A percentile compares a stretch with the other conserved stretches of the same genome.
Evolutionary conservation across 2,329 filamentous ascomycete genomes (phyloP).

Genomic region (Thermochaetoides dissita): DNA sequence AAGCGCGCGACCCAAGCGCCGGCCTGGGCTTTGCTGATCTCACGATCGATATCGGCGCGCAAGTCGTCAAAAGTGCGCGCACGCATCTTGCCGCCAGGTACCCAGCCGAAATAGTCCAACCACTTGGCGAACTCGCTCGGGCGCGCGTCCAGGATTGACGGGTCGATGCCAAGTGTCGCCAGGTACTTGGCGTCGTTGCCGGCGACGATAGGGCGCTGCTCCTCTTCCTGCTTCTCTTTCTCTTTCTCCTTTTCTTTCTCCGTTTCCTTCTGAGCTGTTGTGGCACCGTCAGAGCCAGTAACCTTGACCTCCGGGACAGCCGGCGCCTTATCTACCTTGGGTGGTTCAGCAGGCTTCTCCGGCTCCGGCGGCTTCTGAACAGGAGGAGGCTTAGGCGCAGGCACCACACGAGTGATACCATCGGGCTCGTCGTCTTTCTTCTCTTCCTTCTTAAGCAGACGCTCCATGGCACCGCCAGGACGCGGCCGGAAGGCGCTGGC

Average conservation of each 20-base stretch:
- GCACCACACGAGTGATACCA: conserved; percentile 79
- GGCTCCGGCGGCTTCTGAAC: conserved; percentile 23
- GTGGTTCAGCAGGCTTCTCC: conserved; percentile 20
- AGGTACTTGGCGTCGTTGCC: conserved; percentile 71
- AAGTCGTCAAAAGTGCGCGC: conserved; percentile 65
- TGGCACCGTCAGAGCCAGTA: conserved; percentile 30
- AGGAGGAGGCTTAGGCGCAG: conserved; percentile 42
- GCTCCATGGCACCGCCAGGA: conserved; percentile 73
- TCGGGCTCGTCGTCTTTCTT: conserved; percentile 58
- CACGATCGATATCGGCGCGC: conserved; percentile 69
- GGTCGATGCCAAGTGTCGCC: conserved; percentile 62
- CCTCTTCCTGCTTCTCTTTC: conserved; percentile 29
- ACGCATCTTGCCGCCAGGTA: conserved; percentile 59
- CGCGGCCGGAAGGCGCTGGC: conserved; percentile 70
- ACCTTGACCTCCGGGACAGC: conserved; percentile 45
- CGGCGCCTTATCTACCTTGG: conserved; percentile 21
- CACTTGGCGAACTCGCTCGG: conserved; percentile 70
- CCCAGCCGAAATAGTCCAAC: conserved; percentile 80
- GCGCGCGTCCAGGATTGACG: conserved; percentile 58
- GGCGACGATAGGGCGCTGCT: conserved; percentile 47
- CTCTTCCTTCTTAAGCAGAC: conserved; percentile 48
- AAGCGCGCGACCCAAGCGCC: conserved; percentile 80
- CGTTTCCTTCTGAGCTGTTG: neutral
- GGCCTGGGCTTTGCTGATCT: conserved; percentile 80
- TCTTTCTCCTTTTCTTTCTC: conserved; percentile 18